phyloP scores from a whole-genome alignment of 2,329 filamentous ascomycete genomes.

The Arthrobotrys entomopaga region DNA sequence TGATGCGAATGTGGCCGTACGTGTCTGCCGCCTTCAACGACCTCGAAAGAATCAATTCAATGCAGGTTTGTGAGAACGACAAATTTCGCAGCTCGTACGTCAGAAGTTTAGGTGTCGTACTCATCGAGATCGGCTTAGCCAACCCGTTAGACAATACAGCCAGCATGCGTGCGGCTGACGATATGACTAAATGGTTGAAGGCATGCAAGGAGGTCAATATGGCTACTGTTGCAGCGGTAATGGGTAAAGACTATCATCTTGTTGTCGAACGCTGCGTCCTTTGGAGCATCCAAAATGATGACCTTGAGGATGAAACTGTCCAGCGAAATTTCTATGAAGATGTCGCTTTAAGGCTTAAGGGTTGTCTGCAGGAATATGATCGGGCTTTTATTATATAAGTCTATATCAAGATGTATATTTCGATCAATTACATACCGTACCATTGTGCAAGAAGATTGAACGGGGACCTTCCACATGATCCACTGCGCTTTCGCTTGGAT shows the following conservation, averaged over 20 bases:
- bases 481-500: no score
- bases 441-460: no score
- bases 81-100: background rate
- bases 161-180: background rate
- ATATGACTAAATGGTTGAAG: slow-evolving; percentile 1
- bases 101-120: background rate
- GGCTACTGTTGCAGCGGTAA: background rate
- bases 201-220: background rate
- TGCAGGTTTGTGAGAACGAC: background rate
- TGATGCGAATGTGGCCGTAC: background rate
- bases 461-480: no score
- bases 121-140: background rate
- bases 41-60: background rate
- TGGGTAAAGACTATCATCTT: background rate
- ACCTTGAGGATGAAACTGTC: background rate
- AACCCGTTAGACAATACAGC: background rate
- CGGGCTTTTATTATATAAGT: background rate
- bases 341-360: background rate
- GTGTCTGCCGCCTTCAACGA: background rate
- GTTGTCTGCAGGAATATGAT: background rate
- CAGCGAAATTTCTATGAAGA: slow-evolving; percentile 3
- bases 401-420: no score
- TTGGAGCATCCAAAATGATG: background rate
- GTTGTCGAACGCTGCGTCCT: background rate
- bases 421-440: no score